These are phyloP conservation scores for Colletotrichum chlorophyti DNA, from an alignment of 2,329 filamentous ascomycete genomes.

Conservation along the genomic window DNA sequence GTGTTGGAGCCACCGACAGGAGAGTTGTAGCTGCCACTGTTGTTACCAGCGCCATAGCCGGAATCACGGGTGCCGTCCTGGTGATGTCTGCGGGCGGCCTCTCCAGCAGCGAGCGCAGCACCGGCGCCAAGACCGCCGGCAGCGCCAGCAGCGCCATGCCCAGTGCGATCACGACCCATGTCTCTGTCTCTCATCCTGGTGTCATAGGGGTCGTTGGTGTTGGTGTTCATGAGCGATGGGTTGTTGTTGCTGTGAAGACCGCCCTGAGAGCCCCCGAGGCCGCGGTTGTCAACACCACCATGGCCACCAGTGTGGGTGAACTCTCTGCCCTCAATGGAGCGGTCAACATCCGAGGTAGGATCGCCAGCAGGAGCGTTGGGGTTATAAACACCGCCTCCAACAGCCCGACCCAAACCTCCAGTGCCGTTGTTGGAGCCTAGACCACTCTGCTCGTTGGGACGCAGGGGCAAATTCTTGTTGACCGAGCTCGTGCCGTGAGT, in stretches of 20 bases:
- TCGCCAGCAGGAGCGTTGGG: constrained; percentile 9
- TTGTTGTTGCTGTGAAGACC: constrained; percentile 7
- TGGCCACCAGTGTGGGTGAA: constrained; percentile 22
- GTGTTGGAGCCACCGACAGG: neutral
- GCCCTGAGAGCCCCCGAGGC: constrained; percentile 12
- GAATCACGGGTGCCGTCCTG: constrained; percentile 18
- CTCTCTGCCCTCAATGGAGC: constrained; percentile 16
- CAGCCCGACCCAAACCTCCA: neutral
- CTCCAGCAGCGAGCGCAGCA: constrained; percentile 4
- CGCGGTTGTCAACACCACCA: constrained; percentile 1
- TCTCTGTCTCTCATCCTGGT: constrained; percentile 25
- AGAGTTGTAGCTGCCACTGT: neutral
- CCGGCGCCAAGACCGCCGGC: constrained; percentile 14
- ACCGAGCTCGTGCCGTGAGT: neutral
- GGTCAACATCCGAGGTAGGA: constrained; percentile 16
- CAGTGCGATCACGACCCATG: constrained; percentile 25
- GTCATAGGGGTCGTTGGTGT: constrained; percentile 19
- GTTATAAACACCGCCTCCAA: constrained; percentile 21
- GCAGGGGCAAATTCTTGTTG: constrained; percentile 23
- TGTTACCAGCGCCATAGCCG: neutral
- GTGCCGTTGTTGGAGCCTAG: neutral
- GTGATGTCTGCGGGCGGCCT: constrained; percentile 20
- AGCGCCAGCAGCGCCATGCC: constrained; percentile 14
- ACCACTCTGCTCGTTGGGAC: constrained; percentile 14
- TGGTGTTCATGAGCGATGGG: constrained; percentile 11